Evolutionary conservation across 2,329 filamentous ascomycete species (phyloP).

Genomic region (Xylariomycetidae sp.): DNA sequence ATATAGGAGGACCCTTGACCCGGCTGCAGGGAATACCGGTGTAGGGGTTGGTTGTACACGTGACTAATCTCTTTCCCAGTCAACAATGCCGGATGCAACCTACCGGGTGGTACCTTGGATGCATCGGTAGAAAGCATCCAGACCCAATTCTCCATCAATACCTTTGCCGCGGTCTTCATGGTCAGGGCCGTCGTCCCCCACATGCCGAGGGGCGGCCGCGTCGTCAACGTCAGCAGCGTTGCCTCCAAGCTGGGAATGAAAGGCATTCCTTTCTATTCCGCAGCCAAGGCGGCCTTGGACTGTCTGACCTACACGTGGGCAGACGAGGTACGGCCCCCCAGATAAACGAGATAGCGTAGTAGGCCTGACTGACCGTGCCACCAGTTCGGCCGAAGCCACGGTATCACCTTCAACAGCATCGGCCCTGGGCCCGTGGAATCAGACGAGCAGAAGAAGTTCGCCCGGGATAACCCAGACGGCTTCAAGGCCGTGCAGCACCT

Average conservation of each 20-base stretch:
- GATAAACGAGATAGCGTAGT: no score
- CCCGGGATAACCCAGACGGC: slow-evolving; percentile 7
- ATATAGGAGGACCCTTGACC: not conserved
- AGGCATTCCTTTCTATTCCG: slow-evolving; percentile 9
- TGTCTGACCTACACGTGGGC: slow-evolving; percentile 11
- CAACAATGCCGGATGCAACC: slow-evolving; percentile 18
- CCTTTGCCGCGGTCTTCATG: slow-evolving; percentile 22
- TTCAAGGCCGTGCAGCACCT: slow-evolving; percentile 2
- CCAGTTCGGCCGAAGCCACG: slow-evolving; percentile 14
- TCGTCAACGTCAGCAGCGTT: slow-evolving; percentile 29
- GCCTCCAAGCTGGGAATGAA: slow-evolving; percentile 16
- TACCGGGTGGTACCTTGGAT: slow-evolving; percentile 11
- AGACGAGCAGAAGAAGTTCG: slow-evolving; percentile 6
- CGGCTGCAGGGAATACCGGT: no score
- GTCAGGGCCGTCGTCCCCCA: slow-evolving; percentile 19
- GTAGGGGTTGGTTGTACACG: no score
- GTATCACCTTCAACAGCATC: slow-evolving; percentile 16
- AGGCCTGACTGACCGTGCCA: no score
- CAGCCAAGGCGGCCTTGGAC: slow-evolving; percentile 13
- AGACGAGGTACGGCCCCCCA: slow-evolving; percentile 7
- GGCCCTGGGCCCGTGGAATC: slow-evolving; percentile 13
- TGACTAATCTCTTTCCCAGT: slow-evolving; percentile 15
- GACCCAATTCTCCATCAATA: slow-evolving; percentile 19
- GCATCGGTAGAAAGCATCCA: slow-evolving; percentile 14
- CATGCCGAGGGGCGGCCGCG: slow-evolving; percentile 29